These are phyloP conservation scores for Phylloporus arenicola DNA, from an alignment of 768 basidiomycete species.

Conservation along the genomic window DNA sequence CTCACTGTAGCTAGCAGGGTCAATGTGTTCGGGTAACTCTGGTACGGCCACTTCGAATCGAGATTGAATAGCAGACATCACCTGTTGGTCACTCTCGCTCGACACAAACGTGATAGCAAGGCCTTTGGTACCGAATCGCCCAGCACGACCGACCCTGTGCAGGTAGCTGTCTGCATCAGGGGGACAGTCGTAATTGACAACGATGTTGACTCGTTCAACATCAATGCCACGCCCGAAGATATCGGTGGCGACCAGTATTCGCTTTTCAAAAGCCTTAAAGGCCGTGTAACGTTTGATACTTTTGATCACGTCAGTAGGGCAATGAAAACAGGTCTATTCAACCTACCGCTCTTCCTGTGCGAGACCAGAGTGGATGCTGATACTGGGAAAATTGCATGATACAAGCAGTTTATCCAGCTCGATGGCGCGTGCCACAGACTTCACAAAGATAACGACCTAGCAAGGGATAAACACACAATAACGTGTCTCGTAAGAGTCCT, in stretches of 20 bases:
- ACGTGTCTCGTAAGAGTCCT: not conserved
- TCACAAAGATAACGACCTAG: conserved; percentile 98
- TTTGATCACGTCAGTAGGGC: conserved; percentile 5
- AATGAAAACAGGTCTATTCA: not conserved
- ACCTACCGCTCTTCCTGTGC: conserved; percentile 93
- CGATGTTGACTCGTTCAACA: conserved; percentile 99
- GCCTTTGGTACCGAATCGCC: conserved; percentile 99
- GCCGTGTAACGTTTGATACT: conserved; percentile 95
- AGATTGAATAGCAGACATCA: conserved; percentile 91
- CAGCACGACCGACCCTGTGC: conserved; percentile 98
- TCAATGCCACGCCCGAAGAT: conserved; percentile 99
- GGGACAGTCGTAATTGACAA: conserved; percentile 98
- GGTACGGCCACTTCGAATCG: conserved; percentile 97
- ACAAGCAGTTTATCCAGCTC: conserved; percentile 94
- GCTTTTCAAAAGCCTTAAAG: conserved; percentile 99
- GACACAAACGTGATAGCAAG: conserved; percentile 96
- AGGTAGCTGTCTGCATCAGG: conserved; percentile 97
- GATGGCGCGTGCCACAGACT: conserved; percentile 94
- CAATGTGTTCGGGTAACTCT: conserved; percentile 89
- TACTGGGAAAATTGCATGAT: conserved; percentile 97
- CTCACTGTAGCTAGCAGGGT: conserved; percentile 93
- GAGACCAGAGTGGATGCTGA: conserved; percentile 93
- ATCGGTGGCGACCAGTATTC: conserved; percentile 97
- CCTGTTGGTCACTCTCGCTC: conserved; percentile 86
- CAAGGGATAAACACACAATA: conserved; percentile 1